These are phyloP conservation scores for Carex kokanica DNA, from an alignment of 176 grass and related monocot genomes.

Conservation along the genomic window DNA sequence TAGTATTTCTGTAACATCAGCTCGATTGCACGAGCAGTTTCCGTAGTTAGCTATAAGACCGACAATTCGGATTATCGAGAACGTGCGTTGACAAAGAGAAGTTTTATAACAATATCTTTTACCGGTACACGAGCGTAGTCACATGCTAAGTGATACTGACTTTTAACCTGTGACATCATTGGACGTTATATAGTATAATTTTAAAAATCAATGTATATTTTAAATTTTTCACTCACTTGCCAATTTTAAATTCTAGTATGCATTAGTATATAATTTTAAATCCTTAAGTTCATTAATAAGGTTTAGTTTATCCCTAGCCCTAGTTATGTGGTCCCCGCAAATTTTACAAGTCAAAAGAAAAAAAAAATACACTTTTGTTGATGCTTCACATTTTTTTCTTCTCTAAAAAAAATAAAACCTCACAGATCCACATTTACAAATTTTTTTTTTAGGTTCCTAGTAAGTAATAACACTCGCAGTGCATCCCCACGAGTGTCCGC, in stretches of 20 bases:
- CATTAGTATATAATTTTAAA: background rate
- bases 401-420: background rate
- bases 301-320: background rate
- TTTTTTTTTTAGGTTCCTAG: background rate
- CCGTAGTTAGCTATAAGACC: background rate
- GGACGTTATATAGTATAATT: background rate
- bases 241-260: slow-evolving; percentile 14
- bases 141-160: background rate
- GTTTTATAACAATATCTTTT: background rate
- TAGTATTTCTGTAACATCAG: slow-evolving; percentile 10
- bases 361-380: background rate
- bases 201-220: background rate
- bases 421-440: background rate
- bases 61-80: background rate
- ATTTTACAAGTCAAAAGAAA: background rate
- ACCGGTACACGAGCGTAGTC: background rate
- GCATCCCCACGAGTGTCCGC: background rate
- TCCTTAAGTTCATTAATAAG: background rate
- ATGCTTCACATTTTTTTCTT: background rate
- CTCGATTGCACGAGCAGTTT: background rate
- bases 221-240: background rate
- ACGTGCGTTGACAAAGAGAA: background rate
- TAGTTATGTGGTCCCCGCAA: background rate
- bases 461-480: no score
- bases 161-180: background rate